Evolutionary conservation across 768 basidiomycete species (phyloP).

Genomic region (Xerocomellus intermedius): DNA sequence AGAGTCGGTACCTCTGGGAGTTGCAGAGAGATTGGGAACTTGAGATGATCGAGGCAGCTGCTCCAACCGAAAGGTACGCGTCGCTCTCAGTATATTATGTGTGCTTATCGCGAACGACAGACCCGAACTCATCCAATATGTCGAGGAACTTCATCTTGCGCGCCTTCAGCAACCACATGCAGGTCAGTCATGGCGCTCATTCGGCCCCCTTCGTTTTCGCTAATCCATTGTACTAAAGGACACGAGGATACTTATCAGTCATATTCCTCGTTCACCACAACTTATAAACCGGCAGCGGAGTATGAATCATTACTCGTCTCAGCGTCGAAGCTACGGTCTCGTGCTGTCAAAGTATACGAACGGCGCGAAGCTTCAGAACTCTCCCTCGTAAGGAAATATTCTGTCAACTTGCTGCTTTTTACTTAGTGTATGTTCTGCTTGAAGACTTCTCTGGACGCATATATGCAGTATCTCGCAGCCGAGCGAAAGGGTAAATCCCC

Average conservation of each 20-base stretch:
- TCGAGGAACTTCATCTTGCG: conserved; percentile 58
- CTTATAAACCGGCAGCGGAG: conserved; percentile 64
- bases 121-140: conserved; percentile 40
- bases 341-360: conserved; percentile 58
- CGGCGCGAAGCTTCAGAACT: conserved; percentile 63
- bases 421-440: conserved; percentile 15
- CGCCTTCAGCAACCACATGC: conserved; percentile 78
- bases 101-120: conserved; percentile 30
- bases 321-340: conserved; percentile 70
- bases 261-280: conserved; percentile 89
- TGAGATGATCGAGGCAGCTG: conserved; percentile 52
- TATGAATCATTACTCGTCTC: conserved; percentile 77
- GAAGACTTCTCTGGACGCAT: conserved; percentile 52
- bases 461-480: conserved; percentile 57
- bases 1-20: conserved; percentile 78
- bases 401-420: not conserved
- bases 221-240: conserved; percentile 42
- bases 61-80: conserved; percentile 46
- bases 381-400: conserved; percentile 48
- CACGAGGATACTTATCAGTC: conserved; percentile 78
- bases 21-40: conserved; percentile 72
- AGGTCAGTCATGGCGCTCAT: conserved; percentile 40
- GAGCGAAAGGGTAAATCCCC: conserved; percentile 63
- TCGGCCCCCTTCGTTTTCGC: not conserved
- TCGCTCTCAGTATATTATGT: not conserved